A percentile compares a stretch with the other conserved stretches of the same genome.
phyloP scores from a whole-genome alignment of 768 basidiomycete species.

The Leccinum variicolor region DNA sequence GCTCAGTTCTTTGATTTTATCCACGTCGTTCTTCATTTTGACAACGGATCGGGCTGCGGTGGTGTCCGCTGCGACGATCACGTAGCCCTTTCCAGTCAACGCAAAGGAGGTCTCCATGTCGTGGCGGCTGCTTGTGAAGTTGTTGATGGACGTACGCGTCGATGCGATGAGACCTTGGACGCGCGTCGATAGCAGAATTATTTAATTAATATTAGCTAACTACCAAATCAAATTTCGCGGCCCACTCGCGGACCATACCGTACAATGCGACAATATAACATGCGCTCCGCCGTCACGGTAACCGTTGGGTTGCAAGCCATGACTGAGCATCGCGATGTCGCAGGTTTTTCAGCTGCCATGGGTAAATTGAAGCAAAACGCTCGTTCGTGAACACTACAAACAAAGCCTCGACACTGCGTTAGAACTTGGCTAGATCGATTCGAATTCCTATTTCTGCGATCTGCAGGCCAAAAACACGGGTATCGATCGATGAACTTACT shows the following conservation, averaged over 20 bases:
- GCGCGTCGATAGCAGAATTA: constrained; percentile 22
- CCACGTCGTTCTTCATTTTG: constrained; percentile 96
- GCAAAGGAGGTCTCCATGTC: constrained; percentile 91
- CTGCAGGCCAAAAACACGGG: background rate
- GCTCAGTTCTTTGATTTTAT: constrained; percentile 91
- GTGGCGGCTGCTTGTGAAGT: constrained; percentile 15
- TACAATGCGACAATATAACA: background rate
- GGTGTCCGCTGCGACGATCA: constrained; percentile 89
- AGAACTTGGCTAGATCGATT: background rate
- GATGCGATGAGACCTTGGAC: constrained; percentile 12
- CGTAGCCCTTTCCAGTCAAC: constrained; percentile 89
- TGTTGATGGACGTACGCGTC: constrained; percentile 17
- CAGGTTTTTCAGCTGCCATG: background rate
- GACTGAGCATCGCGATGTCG: background rate
- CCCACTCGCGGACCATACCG: background rate
- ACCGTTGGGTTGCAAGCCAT: background rate
- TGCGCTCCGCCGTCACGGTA: background rate
- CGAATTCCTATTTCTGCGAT: background rate
- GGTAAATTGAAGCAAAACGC: background rate
- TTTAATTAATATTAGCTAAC: background rate
- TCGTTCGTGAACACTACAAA: background rate
- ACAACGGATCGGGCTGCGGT: constrained; percentile 89
- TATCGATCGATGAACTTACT: background rate
- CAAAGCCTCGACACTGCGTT: background rate
- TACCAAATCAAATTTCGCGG: background rate